A percentile compares a stretch with the other conserved stretches of the same genome.
Evolutionary conservation across 2,329 filamentous ascomycete genomes (phyloP).

Genomic region (Diplodia intermedia): DNA sequence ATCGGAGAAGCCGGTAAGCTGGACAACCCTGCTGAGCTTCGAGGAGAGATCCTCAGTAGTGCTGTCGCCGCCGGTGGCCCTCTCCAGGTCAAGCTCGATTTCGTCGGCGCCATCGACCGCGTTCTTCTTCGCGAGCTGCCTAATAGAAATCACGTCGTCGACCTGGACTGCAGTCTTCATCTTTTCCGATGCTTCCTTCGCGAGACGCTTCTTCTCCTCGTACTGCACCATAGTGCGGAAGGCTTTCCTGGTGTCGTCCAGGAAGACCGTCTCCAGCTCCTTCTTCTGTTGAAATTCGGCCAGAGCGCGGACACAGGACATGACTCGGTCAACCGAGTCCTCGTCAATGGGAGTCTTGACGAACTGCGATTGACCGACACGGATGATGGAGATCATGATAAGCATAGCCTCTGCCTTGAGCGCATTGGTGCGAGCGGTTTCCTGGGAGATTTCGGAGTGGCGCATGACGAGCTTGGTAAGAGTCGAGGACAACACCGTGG

Average conservation of each 20-base stretch:
- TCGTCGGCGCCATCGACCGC: constrained; percentile 80
- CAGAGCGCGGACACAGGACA: constrained; percentile 93
- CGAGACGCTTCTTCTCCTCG: constrained; percentile 97
- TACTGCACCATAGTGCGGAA: constrained; percentile 97
- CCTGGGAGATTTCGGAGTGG: constrained; percentile 89
- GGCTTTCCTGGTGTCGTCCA: constrained; percentile 92
- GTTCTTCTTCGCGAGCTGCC: constrained; percentile 93
- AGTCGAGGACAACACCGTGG: constrained; percentile 92
- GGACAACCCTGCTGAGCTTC: constrained; percentile 94
- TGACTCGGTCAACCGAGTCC: constrained; percentile 97
- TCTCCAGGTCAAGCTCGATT: constrained; percentile 87
- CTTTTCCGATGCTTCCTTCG: constrained; percentile 89
- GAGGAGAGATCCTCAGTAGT: constrained; percentile 85
- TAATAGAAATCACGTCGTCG: constrained; percentile 91
- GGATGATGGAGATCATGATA: constrained; percentile 99
- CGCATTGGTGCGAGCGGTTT: constrained; percentile 87
- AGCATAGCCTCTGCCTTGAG: constrained; percentile 97
- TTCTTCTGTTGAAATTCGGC: constrained; percentile 90
- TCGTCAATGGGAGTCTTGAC: constrained; percentile 97
- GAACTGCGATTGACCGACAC: constrained; percentile 97
- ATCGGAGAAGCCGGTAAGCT: constrained; percentile 97
- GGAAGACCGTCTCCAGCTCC: constrained; percentile 88
- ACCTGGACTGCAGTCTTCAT: constrained; percentile 94
- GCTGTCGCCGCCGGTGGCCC: constrained; percentile 89
- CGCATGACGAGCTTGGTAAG: constrained; percentile 98